phyloP scores from a whole-genome alignment of 228 moss, liverwort and hornwort species.

The Sphagnum magellanicum region DNA sequence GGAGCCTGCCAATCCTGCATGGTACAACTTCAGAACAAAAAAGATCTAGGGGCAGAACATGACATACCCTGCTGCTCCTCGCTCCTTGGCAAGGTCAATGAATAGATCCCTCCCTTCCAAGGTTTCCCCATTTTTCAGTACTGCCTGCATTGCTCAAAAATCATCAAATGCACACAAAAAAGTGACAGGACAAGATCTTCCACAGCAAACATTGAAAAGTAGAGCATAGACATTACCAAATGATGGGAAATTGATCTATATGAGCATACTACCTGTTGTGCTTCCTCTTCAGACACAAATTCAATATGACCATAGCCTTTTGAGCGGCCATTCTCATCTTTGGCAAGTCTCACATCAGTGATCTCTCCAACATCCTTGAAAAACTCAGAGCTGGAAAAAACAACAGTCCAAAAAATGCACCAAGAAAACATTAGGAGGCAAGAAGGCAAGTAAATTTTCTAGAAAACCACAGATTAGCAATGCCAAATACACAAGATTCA shows the following conservation, averaged over 20 bases:
- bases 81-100: constrained; percentile 71
- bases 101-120: constrained; percentile 72
- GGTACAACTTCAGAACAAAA: not conserved
- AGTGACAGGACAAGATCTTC: not conserved
- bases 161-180: not conserved
- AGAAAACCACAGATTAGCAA: not conserved
- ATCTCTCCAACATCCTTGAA: constrained; percentile 61
- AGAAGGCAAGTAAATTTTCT: not conserved
- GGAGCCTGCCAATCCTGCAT: not conserved
- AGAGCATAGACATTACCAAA: not conserved
- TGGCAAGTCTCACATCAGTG: constrained; percentile 46
- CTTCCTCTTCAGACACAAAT: constrained; percentile 46
- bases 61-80: constrained; percentile 43
- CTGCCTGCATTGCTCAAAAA: constrained; percentile 22
- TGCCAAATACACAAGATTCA: not conserved
- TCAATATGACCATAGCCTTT: constrained; percentile 83
- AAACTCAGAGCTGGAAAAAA: constrained; percentile 44
- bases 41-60: constrained; percentile 16
- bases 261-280: constrained; percentile 24
- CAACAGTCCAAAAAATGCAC: not conserved
- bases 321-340: constrained; percentile 71
- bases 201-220: not conserved
- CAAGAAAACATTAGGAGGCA: not conserved
- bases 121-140: constrained; percentile 46
- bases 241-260: not conserved